A percentile compares a stretch with the other conserved stretches of the same genome.
phyloP scores from a whole-genome alignment of 2,329 filamentous ascomycete species.

The Xylaria sp. region DNA sequence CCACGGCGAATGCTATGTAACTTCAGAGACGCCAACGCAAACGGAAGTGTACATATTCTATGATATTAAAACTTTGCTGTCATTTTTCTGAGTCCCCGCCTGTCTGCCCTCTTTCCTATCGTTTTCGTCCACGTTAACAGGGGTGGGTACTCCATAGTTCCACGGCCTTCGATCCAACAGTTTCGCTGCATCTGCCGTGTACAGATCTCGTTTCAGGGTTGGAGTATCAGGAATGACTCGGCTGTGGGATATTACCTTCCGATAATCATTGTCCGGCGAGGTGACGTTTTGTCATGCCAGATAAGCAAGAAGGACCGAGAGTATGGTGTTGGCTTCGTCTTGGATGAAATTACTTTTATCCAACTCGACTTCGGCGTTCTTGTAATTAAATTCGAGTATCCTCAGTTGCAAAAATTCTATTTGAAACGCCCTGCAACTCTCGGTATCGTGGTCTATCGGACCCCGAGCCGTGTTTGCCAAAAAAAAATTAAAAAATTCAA shows the following conservation, averaged over 20 bases:
- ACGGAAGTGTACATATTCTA: neutral
- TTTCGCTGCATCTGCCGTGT: neutral
- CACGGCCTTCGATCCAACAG: neutral
- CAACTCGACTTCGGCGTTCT: conserved; percentile 3
- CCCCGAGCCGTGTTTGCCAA: neutral
- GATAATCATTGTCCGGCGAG: conserved; percentile 3
- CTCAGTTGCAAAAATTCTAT: too few species aligned
- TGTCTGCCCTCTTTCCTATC: neutral
- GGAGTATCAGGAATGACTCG: conserved; percentile 1
- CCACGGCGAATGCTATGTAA: conserved; percentile 1
- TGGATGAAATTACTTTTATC: neutral
- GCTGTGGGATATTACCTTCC: neutral
- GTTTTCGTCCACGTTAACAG: neutral
- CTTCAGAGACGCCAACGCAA: conserved; percentile 1
- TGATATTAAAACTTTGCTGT: neutral
- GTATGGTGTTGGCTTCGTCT: neutral
- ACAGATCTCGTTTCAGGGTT: neutral
- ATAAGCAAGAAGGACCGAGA: neutral
- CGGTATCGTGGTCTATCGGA: neutral
- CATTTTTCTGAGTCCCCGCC: neutral
- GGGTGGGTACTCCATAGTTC: neutral
- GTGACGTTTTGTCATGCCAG: neutral
- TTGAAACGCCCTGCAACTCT: neutral
- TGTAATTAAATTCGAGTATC: neutral
- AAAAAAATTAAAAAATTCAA: too few species aligned